Base-by-base conservation (phyloP, 75 land plant species). In the Picea glauca region DNA sequence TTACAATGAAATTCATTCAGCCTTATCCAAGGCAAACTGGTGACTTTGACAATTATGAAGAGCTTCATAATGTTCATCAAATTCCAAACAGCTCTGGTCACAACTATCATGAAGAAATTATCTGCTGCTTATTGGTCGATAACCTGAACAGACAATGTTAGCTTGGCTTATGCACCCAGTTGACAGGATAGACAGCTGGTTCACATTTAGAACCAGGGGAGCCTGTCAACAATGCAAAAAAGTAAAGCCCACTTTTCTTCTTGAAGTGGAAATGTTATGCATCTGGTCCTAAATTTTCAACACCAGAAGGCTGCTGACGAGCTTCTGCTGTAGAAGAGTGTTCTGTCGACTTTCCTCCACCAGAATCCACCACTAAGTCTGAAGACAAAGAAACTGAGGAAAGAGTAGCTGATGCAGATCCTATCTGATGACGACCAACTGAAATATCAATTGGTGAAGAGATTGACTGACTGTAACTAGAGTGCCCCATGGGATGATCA, bases 401-500 rank as follows among this genome's bases (percentile, higher is more conserved):
- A 60, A 67, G 67, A 59, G 81, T 58, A 33, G 79, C 86, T 21
- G 93, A 83, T 60, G 89, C 74, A 5, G 93, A 83, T 57, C 81
- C 86, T 61, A 91, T 77, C 13, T 74, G 77, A 43, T 80, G 89
- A 26, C 83, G 78, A 65, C 80, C 83, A 62, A 78, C 86, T 21
- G 93, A 83, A 40, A 75, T 64, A 81, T 91, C 91, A 70, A 81
- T 20, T 57, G 90, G 59, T 54, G 85, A 76, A 21, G 86, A 73
- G 59, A 81, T 54, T 13, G 83, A 68, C 5, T 63, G 76, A 80
- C 77, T 79, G 70, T 82, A 88, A 31, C 81, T 32, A 23, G 80
- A 81, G 13, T 84, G 58, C 74, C 62, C 80, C 88, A 89, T 79
- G 3, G 98, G 93, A 72, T 98, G 99, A 79, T 98, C 94, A 88